Evolutionary conservation across 345 rosid genomes (phyloP).

Genomic region (Lumnitzera racemosa): DNA sequence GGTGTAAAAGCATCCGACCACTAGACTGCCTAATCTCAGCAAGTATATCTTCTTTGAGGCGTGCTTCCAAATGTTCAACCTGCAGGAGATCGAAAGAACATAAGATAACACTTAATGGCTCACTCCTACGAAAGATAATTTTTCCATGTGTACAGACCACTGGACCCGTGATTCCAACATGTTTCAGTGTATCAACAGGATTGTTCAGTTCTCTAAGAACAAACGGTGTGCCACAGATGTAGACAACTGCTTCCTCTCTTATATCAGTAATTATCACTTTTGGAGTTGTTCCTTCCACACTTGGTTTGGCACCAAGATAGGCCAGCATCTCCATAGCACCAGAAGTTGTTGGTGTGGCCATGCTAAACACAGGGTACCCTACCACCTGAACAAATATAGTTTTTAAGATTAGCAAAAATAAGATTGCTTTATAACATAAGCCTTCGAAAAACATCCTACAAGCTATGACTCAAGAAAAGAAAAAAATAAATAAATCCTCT

Average conservation of each 20-base stretch:
- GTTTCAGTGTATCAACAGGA: constrained; percentile 90
- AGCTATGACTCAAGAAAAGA: no score
- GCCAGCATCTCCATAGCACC: constrained; percentile 88
- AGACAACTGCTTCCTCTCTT: constrained; percentile 94
- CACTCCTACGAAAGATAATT: neutral
- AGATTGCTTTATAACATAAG: neutral
- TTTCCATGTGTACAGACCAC: constrained; percentile 41
- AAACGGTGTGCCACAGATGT: constrained; percentile 86
- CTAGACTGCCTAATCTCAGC: constrained; percentile 64
- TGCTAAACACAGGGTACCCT: constrained; percentile 87
- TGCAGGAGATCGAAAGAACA: constrained; percentile 21
- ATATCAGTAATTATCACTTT: constrained; percentile 72
- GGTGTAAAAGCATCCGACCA: constrained; percentile 86
- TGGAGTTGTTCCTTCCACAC: constrained; percentile 40
- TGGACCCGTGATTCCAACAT: constrained; percentile 84
- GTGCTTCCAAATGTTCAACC: constrained; percentile 87
- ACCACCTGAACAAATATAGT: constrained; percentile 55
- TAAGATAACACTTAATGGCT: constrained; percentile 1
- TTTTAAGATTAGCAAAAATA: neutral
- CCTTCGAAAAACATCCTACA: no score
- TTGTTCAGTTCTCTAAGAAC: constrained; percentile 84
- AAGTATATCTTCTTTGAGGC: constrained; percentile 84
- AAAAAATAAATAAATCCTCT: no score
- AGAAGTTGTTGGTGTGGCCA: constrained; percentile 89
- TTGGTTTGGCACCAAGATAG: constrained; percentile 61